Evolutionary conservation across 305 asterid genomes (phyloP), one percentile per base, ranked within the genome.

Genomic region (Fraxinus ornus): DNA sequence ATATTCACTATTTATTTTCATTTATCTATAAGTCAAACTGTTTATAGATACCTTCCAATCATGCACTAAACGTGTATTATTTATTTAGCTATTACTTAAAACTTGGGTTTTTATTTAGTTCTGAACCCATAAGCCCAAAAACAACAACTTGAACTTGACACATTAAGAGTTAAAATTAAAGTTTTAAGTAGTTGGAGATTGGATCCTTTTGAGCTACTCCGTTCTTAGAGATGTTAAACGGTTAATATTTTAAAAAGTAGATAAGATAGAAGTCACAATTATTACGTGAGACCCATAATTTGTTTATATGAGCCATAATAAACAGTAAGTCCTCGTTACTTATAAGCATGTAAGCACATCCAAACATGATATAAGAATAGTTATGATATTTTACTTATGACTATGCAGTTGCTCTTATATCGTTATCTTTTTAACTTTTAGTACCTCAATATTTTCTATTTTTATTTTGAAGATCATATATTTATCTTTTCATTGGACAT

Each of bases 381-480:
- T 41, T 41, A 41, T 10, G 52, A 41, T 41, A 10, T 10, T 41
- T 41, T 41, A 10, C 52, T 41, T 41, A 41, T 41, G 52, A 10
- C 4, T 41, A 10, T 41, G 52, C 17, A 41, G 15, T 41, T 41
- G 52, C 52, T 41, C 15, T 41, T 41, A 10, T 10, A 41, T 10
- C 17, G 52, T 41, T 41, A 41, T 41, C 52, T 41, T 41, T 41
- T 41, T 41, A 10, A 41, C 52, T 41, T 41, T 41, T 41, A 85
- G 93, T 95, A 98, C 98, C 91, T 80, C 60, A 15, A 15, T 13
- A 49, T 49, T 15, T 49, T 49, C 15, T 49, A 49, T 49, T 49
- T 49, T 17, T 49, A 49, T 49, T 49, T 49, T 3, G 21, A 49
- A 17, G 21, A 15, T 21, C 21, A 15, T 15, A 15, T 49, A 49